Percentiles rank a stretch among this genome's conserved stretches.
Evolutionary conservation across 139 green algal species (phyloP).

Genomic region (Chlorella sp.): DNA sequence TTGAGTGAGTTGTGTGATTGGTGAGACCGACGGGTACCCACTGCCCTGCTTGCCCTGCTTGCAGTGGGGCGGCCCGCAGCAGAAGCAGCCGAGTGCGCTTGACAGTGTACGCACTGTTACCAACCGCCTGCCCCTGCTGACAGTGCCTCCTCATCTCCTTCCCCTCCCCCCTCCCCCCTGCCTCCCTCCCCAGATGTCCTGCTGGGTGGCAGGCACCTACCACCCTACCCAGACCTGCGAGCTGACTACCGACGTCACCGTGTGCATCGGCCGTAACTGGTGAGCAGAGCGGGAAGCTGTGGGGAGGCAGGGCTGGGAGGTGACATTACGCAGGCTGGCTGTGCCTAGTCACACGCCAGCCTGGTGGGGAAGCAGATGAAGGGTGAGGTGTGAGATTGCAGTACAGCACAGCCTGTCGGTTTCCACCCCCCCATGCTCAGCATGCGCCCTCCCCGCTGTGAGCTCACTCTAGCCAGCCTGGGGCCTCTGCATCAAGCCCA

Average conservation of each 20-base stretch:
- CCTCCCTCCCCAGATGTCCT: background rate
- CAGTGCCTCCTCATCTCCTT: background rate
- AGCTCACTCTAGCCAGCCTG: background rate
- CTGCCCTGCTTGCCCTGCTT: too few species aligned
- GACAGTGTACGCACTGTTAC: too few species aligned
- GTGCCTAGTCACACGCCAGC: too few species aligned
- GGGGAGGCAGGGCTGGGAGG: background rate
- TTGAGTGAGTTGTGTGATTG: too few species aligned
- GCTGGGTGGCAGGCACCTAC: constrained; percentile 24
- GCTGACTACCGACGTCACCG: constrained; percentile 7
- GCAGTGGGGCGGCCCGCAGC: too few species aligned
- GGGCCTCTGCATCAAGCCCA: background rate
- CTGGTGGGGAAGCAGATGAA: background rate
- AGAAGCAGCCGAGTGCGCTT: too few species aligned
- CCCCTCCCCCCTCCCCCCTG: background rate
- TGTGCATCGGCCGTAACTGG: constrained; percentile 30
- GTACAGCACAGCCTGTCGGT: too few species aligned
- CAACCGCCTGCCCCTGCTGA: background rate
- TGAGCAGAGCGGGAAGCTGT: background rate
- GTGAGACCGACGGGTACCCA: too few species aligned
- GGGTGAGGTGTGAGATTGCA: too few species aligned
- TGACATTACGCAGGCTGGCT: too few species aligned
- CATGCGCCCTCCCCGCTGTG: too few species aligned
- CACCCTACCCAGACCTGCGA: constrained; percentile 22
- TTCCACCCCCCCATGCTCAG: too few species aligned